phyloP scores from a whole-genome alignment of 129 eudicot genomes.

The Flaveria ramosissima region DNA sequence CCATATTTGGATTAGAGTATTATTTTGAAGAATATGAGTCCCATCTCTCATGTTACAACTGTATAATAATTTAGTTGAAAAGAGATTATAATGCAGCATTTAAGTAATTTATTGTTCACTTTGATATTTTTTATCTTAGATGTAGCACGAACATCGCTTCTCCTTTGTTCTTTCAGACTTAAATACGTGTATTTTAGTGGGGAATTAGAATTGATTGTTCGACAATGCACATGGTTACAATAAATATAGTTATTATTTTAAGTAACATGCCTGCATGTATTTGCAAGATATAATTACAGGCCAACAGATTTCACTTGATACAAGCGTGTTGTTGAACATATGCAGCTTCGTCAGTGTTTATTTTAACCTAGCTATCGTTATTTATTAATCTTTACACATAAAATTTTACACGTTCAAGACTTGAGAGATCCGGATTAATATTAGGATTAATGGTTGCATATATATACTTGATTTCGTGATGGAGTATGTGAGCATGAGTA shows the following conservation, averaged over 20 bases:
- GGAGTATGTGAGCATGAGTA: too few species aligned
- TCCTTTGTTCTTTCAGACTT: neutral
- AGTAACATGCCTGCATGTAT: constrained; percentile 20
- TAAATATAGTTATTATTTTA: constrained; percentile 24
- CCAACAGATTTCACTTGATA: constrained; percentile 19
- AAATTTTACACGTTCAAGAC: neutral
- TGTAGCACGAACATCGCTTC: neutral
- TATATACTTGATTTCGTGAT: too few species aligned
- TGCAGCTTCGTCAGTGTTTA: neutral
- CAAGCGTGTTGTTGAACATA: constrained; percentile 7
- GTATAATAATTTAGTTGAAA: neutral
- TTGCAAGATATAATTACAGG: constrained; percentile 11
- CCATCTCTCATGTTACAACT: neutral
- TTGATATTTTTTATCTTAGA: neutral
- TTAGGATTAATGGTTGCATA: too few species aligned
- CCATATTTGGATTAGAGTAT: neutral
- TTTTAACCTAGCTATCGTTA: neutral
- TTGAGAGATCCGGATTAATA: too few species aligned
- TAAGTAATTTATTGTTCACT: neutral
- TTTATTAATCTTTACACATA: neutral
- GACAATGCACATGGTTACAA: constrained; percentile 27
- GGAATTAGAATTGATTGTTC: neutral
- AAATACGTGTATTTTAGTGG: constrained; percentile 11
- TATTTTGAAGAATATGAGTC: neutral
- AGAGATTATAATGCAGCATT: neutral